Evolutionary conservation across 345 rosid species (phyloP).

Genomic region (Eucalyptus camaldulensis): DNA sequence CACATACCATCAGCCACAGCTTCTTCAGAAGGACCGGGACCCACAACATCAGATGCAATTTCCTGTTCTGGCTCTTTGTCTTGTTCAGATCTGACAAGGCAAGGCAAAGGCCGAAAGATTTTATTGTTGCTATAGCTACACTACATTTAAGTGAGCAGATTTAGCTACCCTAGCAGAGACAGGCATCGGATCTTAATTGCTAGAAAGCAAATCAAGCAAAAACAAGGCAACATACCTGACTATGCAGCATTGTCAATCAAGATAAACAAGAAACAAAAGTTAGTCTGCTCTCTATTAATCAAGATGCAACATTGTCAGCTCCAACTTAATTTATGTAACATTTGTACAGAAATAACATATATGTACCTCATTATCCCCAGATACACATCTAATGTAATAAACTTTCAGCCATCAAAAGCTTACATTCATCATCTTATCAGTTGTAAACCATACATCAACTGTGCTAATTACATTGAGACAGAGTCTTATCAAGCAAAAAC

Average conservation of each 20-base stretch:
- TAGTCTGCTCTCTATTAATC: not conserved
- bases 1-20: constrained; percentile 50
- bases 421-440: not conserved
- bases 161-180: not conserved
- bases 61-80: constrained; percentile 91
- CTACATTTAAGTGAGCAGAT: not conserved
- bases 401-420: not conserved
- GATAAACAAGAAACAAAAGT: not conserved
- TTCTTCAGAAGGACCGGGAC: constrained; percentile 59
- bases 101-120: not conserved
- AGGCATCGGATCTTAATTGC: not conserved
- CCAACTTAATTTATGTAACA: not conserved
- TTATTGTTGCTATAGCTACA: not conserved
- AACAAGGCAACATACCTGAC: not conserved
- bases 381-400: not conserved
- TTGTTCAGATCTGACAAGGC: constrained; percentile 78
- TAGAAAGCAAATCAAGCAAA: not conserved
- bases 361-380: not conserved
- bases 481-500: too few relatives aligned
- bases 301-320: not conserved
- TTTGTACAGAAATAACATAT: not conserved
- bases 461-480: not conserved
- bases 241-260: not conserved
- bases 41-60: constrained; percentile 54
- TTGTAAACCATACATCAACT: not conserved